Conservation (phyloP, 257 asterid genomes). For the Eustoma russellianum region DNA sequence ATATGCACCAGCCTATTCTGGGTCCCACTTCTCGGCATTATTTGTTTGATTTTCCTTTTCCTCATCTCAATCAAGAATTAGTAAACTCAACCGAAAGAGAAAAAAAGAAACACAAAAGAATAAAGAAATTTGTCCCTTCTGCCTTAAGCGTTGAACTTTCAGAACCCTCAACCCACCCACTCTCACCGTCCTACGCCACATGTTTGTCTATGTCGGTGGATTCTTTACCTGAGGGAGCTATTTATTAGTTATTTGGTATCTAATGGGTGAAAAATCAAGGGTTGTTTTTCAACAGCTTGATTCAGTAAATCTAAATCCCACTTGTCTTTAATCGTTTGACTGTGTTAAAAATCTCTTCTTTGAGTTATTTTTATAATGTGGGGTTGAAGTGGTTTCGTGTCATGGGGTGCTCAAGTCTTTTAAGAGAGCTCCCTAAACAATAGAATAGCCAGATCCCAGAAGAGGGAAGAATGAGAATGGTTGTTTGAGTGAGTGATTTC, state of each 20-base stretch:
- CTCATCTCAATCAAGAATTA: slow-evolving; percentile 1
- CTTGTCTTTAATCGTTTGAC: slow-evolving; percentile 11
- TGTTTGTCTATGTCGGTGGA: slow-evolving; percentile 37
- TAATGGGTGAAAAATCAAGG: no score
- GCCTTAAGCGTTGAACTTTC: slow-evolving; percentile 42
- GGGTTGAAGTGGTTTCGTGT: slow-evolving; percentile 39
- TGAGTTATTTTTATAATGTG: slow-evolving; percentile 40
- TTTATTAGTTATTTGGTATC: slow-evolving; percentile 1
- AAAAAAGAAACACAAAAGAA: not conserved
- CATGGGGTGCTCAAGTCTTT: slow-evolving; percentile 21
- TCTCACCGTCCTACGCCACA: not conserved
- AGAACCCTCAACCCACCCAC: slow-evolving; percentile 3
- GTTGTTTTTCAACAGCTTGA: no score
- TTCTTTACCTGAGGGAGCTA: slow-evolving; percentile 33
- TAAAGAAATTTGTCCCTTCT: slow-evolving; percentile 21
- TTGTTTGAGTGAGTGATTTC: slow-evolving; percentile 17
- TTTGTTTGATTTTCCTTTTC: not conserved
- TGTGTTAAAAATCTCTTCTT: slow-evolving; percentile 43
- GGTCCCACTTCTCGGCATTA: slow-evolving; percentile 16
- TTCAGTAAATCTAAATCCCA: not conserved
- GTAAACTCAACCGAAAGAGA: not conserved
- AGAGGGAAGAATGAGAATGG: slow-evolving; percentile 6
- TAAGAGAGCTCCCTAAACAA: slow-evolving; percentile 16
- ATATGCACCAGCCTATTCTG: slow-evolving; percentile 3
- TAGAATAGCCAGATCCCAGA: slow-evolving; percentile 2